Conservation (phyloP, 805 yeast species). For the Dipodascus albidus region DNA sequence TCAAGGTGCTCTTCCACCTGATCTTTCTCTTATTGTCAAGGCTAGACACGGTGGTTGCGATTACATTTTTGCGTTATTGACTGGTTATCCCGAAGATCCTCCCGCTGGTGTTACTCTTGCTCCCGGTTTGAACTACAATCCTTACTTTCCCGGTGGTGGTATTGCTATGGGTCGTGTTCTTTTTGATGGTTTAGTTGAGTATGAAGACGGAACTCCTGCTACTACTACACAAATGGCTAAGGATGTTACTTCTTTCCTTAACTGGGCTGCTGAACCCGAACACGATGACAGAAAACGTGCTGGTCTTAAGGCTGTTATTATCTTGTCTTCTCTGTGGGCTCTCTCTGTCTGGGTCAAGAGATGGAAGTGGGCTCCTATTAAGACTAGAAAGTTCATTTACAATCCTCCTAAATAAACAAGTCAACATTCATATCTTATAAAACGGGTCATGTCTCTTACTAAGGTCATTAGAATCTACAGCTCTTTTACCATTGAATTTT, state of each 20-base stretch:
- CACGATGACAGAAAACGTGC: conserved; percentile 95
- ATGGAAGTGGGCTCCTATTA: conserved; percentile 95
- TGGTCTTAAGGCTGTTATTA: conserved; percentile 86
- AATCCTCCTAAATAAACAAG: conserved; percentile 59
- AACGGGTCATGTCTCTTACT: no score
- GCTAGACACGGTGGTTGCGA: conserved; percentile 98
- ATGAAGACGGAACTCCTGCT: conserved; percentile 98
- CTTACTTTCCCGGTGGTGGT: conserved; percentile 99
- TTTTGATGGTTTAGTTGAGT: conserved; percentile 95
- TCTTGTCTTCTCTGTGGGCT: conserved; percentile 68
- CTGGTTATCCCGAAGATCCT: conserved; percentile 98
- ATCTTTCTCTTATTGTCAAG: conserved; percentile 90
- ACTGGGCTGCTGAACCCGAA: conserved; percentile 99
- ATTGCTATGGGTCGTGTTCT: conserved; percentile 99
- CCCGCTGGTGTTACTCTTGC: conserved; percentile 96
- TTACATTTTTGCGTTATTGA: conserved; percentile 86
- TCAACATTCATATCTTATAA: not conserved
- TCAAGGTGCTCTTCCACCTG: conserved; percentile 99
- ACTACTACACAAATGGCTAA: conserved; percentile 98
- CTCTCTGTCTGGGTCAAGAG: conserved; percentile 86
- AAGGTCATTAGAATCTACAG: no score
- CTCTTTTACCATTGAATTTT: not conserved
- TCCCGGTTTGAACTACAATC: conserved; percentile 94
- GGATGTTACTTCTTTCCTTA: conserved; percentile 89
- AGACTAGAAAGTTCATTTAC: conserved; percentile 88